Evolutionary conservation across 208 protist species (phyloP), one percentile per base, ranked within the genome.

Genomic region (Crithidia thermophila): DNA sequence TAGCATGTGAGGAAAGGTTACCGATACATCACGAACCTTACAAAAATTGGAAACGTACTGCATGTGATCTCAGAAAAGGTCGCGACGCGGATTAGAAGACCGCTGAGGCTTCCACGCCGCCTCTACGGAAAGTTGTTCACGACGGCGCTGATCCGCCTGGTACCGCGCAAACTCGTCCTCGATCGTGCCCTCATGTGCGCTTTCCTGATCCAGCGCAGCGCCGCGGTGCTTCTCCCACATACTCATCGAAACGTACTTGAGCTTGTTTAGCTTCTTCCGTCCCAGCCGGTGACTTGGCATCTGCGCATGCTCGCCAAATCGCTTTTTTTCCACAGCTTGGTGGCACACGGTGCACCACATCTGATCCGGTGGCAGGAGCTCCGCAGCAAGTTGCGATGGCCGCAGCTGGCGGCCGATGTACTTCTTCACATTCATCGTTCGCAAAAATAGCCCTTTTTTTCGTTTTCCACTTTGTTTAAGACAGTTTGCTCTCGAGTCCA

Each of bases 331-430:
- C 10, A 95, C 73, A 2, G 78, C 63, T 39, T 82, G 52, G 61
- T 94, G 87, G 60, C 90, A 95, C n/a, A 88, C 75, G 0, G 70
- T 69, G 51, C 90, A 95, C 90, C 90, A 95, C n/a, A 57, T 57
- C 71, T 90, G 72, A 56, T 93, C 83, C 7, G 58, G 30, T 28
- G 87, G 87, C 42, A 95, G 73, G 33, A 95, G 66, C 67, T 91
- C 83, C 20, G 75, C 72, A 0, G 87, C 90, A 2, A 93, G 71
- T 52, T 93, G 87, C 8, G 90, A 89, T 4, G 90, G 87, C 36
- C 85, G 68, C 37, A 94, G 59, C 46, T 91, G 85, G 1, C 83
- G 77, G 4, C 88, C 88, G 79, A 91, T 88, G 51, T 91, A 91
- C 47, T 81, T 80, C 49, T 90, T 94, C 33, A 56, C 45, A 39